Evolutionary conservation across 371 early-diverging fungal genomes (phyloP), one percentile per base, ranked within the genome.

Genomic region (Zancudomyces culisetae): DNA sequence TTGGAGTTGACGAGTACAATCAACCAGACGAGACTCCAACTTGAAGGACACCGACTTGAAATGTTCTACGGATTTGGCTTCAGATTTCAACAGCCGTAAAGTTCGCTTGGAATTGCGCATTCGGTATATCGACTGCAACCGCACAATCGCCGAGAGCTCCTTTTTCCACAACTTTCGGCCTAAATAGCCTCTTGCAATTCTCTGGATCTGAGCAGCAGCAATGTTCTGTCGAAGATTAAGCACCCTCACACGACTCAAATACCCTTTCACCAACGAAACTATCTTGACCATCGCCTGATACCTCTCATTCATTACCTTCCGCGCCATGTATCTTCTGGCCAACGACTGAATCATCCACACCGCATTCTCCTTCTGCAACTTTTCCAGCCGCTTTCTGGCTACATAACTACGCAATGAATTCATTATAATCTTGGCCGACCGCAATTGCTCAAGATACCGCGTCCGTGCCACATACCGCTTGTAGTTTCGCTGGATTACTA

Each of bases 1-100:
- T 62, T 48, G 48, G 51, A 93, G 63, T 39, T 69, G 70, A 10
- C 65, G 87, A 19, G 92, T 90, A 54, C 94, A 72, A 66, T 85
- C 89, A 49, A 96, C 80, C 49, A 98, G 84, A 74, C 91, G 95
- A 71, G 79, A 84, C 64, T 98, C 96, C 6, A 98, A 73, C 66
- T 83, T 80, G 68, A 83, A 83, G 3, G 91, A 87, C 18, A 83
- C 76, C 61, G 90, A 88, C 66, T 90, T 85, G 62, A 91, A 76
- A 61, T 90, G 92, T 42, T 77, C 83, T 3, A 87, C 87, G 21
- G 89, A 87, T 45, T 83, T 71, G 13, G 87, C 85, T 62, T 98
- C 97, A 20, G 73, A 75, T 57, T 84, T 81, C 46, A 85, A 71
- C 42, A 54, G 41, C 19, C 62, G 58, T 42, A 90, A 67, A 49